Percentiles rank a stretch among this genome's conserved stretches.
These are phyloP conservation scores for Rhynchospora breviuscula DNA, from an alignment of 176 grass and related monocot genomes.

Conservation along the genomic window DNA sequence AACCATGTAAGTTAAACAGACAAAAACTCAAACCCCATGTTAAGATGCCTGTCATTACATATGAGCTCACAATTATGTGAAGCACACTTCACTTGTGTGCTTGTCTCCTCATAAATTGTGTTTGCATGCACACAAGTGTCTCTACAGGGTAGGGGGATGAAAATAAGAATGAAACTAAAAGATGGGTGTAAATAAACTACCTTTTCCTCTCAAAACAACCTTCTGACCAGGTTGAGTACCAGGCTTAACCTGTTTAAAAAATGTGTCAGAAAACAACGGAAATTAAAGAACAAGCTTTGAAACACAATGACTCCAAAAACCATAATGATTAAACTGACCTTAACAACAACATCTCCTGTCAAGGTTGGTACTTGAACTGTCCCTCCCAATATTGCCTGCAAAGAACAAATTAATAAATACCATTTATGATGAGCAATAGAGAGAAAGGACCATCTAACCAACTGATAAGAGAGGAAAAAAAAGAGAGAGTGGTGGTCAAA, in stretches of 20 bases:
- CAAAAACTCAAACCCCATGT: neutral
- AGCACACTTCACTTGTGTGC: neutral
- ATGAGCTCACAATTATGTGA: neutral
- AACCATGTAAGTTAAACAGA: neutral
- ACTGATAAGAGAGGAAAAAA: no score
- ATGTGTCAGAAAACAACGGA: neutral
- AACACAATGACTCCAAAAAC: neutral
- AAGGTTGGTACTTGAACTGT: conserved; percentile 96
- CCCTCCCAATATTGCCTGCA: conserved; percentile 84
- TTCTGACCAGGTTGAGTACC: conserved; percentile 96
- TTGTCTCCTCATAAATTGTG: neutral
- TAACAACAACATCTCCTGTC: conserved; percentile 83
- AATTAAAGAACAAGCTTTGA: neutral
- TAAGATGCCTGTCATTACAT: neutral
- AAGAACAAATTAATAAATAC: neutral
- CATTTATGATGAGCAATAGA: neutral
- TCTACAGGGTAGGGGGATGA: neutral
- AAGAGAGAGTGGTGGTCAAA: neutral
- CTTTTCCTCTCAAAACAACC: conserved; percentile 96
- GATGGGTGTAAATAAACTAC: conserved; percentile 26
- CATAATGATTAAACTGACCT: conserved; percentile 42
- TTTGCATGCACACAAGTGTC: no score
- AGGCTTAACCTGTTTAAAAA: conserved; percentile 62
- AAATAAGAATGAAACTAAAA: conserved; percentile 2
- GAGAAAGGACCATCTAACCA: no score